These are phyloP conservation scores for Boletus pseudo-olivaceus DNA, from an alignment of 768 basidiomycete species.

Conservation along the genomic window DNA sequence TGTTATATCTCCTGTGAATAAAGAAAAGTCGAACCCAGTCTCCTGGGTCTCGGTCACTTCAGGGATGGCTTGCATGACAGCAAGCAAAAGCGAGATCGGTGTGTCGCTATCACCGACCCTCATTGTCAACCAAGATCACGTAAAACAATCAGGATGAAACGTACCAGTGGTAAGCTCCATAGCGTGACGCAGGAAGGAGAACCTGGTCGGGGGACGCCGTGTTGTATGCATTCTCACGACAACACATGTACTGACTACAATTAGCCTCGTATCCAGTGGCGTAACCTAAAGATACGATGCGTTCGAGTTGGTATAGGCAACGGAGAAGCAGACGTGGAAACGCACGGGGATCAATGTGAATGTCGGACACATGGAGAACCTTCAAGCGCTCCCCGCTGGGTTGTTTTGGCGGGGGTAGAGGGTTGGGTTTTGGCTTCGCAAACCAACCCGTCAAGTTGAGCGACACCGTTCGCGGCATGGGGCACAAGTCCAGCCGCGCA, in stretches of 20 bases:
- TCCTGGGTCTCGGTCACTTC: slow-evolving; percentile 56
- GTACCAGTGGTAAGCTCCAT: slow-evolving; percentile 39
- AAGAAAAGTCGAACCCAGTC: slow-evolving; percentile 57
- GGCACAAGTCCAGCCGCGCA: slow-evolving; percentile 34
- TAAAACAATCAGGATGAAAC: not conserved
- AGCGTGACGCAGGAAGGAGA: slow-evolving; percentile 58
- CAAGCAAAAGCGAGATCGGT: slow-evolving; percentile 51
- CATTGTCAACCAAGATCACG: not conserved
- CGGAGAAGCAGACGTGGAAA: not conserved
- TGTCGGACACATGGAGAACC: slow-evolving; percentile 47
- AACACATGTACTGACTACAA: slow-evolving; percentile 62
- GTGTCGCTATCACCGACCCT: slow-evolving; percentile 44
- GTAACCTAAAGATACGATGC: slow-evolving; percentile 43
- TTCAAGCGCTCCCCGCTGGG: slow-evolving; percentile 45
- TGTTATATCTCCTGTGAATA: slow-evolving; percentile 75
- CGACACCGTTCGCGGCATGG: slow-evolving; percentile 37
- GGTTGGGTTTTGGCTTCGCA: slow-evolving; percentile 47
- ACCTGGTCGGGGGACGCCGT: slow-evolving; percentile 42
- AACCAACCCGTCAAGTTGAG: slow-evolving; percentile 49
- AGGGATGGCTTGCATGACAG: slow-evolving; percentile 65
- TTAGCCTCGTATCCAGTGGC: slow-evolving; percentile 68
- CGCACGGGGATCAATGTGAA: slow-evolving; percentile 50
- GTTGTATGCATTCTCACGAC: slow-evolving; percentile 51
- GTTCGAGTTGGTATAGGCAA: not conserved
- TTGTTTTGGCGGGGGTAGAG: slow-evolving; percentile 38